Conservation (phyloP, 257 asterid genomes). For the Ophiorrhiza pumila region DNA sequence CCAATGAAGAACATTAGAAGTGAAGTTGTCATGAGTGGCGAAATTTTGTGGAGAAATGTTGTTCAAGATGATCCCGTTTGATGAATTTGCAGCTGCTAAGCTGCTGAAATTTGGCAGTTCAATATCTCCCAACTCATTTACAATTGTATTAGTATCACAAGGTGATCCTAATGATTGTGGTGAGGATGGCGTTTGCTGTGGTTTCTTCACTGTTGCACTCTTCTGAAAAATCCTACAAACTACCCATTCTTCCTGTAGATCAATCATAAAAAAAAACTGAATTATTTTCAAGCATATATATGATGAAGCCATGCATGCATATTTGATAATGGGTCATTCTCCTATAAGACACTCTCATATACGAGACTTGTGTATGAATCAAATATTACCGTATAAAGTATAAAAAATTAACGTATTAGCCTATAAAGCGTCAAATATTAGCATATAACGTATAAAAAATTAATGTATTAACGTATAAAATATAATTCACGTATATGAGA, state of each 20-base stretch:
- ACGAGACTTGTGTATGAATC: too few relatives aligned
- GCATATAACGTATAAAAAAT: too few relatives aligned
- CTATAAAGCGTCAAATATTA: too few relatives aligned
- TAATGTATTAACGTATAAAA: too few relatives aligned
- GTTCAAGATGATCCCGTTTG: constrained; percentile 22
- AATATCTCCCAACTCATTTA: constrained; percentile 50
- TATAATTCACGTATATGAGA: too few relatives aligned
- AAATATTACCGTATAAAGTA: too few relatives aligned
- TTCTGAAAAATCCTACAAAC: constrained; percentile 78
- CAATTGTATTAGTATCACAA: constrained; percentile 33
- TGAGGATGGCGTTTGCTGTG: constrained; percentile 47
- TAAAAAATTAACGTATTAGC: too few relatives aligned
- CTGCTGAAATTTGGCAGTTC: constrained; percentile 43
- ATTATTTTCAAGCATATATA: too few relatives aligned
- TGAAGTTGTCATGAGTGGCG: constrained; percentile 13
- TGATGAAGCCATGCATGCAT: too few relatives aligned
- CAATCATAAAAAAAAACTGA: too few relatives aligned
- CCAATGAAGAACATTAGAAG: constrained; percentile 34
- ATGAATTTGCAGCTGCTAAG: constrained; percentile 10
- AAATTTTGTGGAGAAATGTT: constrained; percentile 31
- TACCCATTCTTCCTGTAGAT: constrained; percentile 83
- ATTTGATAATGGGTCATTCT: too few relatives aligned
- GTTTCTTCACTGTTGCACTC: constrained; percentile 50
- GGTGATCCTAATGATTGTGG: constrained; percentile 64
- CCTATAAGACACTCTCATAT: too few relatives aligned